Evolutionary conservation across 2,329 filamentous ascomycete genomes (phyloP).

Genomic region (Stagonosporopsis vannaccii): DNA sequence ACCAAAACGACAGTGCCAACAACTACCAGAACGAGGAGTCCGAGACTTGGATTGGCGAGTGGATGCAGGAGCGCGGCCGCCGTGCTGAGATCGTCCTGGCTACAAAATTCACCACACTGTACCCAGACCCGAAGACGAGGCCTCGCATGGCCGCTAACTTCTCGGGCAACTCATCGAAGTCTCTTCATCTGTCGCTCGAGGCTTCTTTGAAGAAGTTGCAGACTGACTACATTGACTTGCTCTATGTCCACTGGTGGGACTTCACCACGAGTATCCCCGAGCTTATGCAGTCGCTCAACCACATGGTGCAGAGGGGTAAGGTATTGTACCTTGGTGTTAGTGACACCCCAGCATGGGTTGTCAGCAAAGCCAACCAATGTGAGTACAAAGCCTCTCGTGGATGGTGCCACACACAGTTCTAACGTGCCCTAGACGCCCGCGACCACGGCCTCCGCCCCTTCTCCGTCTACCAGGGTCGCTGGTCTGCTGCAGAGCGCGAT

Average conservation of each 20-base stretch:
- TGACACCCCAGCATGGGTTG: conserved; percentile 53
- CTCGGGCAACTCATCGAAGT: conserved; percentile 52
- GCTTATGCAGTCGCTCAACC: conserved; percentile 49
- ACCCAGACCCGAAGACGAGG: conserved; percentile 31
- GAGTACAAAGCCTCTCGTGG: conserved; percentile 16
- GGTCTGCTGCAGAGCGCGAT: conserved; percentile 68
- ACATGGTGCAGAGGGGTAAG: conserved; percentile 46
- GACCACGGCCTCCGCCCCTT: conserved; percentile 50
- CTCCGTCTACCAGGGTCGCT: conserved; percentile 70
- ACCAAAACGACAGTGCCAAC: conserved; percentile 49
- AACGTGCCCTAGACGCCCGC: conserved; percentile 58
- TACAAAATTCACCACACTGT: conserved; percentile 59
- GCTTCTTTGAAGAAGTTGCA: conserved; percentile 52
- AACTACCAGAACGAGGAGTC: conserved; percentile 58
- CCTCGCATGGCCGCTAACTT: conserved; percentile 51
- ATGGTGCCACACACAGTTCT: not conserved
- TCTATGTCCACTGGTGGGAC: conserved; percentile 54
- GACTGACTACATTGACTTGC: conserved; percentile 51
- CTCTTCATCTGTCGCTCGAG: conserved; percentile 48
- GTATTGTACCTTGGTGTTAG: conserved; percentile 50
- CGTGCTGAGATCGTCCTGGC: conserved; percentile 62
- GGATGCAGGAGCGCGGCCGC: conserved; percentile 55
- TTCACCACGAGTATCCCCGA: conserved; percentile 48
- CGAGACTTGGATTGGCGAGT: conserved; percentile 60
- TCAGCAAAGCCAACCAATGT: conserved; percentile 57